Evolutionary conservation across 306 rosid species (phyloP).

Genomic region (Cajanus cajan): DNA sequence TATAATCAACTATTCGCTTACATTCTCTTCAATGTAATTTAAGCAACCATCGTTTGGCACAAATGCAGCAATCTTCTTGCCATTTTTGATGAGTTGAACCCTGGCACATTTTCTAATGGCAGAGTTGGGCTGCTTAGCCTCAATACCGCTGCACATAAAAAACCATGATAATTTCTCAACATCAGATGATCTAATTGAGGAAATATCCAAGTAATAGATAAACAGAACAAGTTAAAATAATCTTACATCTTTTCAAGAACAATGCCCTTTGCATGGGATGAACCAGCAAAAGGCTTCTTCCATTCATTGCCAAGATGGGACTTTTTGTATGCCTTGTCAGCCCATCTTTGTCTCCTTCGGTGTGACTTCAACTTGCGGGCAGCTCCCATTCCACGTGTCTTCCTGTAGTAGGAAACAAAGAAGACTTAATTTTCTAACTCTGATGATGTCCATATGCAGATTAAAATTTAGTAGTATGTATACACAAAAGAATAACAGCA

Average conservation of each 20-base stretch:
- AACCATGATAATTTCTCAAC: background rate
- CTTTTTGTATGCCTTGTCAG: constrained; percentile 70
- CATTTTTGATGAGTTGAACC: constrained; percentile 76
- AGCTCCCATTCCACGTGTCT: constrained; percentile 76
- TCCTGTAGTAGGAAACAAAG: constrained; percentile 29
- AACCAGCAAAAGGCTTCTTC: constrained; percentile 91
- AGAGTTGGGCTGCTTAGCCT: constrained; percentile 88
- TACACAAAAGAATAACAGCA: background rate
- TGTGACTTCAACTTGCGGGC: constrained; percentile 70
- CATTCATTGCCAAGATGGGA: constrained; percentile 78
- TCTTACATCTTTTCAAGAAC: constrained; percentile 83
- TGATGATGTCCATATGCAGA: background rate
- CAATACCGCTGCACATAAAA: constrained; percentile 60
- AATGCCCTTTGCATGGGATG: constrained; percentile 82
- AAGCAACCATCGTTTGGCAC: constrained; percentile 84
- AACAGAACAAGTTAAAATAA: background rate
- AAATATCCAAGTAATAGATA: too few relatives aligned
- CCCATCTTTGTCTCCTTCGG: constrained; percentile 71
- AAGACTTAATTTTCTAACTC: background rate
- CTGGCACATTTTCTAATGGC: constrained; percentile 86
- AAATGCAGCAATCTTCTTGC: constrained; percentile 84
- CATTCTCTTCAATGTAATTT: constrained; percentile 76
- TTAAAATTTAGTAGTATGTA: background rate
- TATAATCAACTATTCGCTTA: constrained; percentile 12
- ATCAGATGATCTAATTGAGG: background rate